Percentiles rank a stretch among this genome's conserved stretches.
Evolutionary conservation across 148 eudicot species (phyloP).

Genomic region (Cornus kousa): DNA sequence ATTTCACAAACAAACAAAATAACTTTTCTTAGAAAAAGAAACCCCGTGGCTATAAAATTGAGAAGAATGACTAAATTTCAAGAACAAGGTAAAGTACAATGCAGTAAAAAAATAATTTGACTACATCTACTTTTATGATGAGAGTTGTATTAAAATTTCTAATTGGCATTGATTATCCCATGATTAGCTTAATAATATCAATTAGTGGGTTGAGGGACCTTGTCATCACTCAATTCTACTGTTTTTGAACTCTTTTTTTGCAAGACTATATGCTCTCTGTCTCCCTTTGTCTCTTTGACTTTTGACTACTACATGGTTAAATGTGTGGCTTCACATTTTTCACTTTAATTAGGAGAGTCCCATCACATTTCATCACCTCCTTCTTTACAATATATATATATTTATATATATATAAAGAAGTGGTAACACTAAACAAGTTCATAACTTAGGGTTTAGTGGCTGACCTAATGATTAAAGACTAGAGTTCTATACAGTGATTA

Average conservation of each 20-base stretch:
- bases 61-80: no score
- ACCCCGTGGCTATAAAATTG: no score
- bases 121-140: no score
- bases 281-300: slow-evolving; percentile 12
- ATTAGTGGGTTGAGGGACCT: slow-evolving; percentile 20
- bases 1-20: no score
- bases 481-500: slow-evolving; percentile 2
- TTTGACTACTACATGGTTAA: slow-evolving; percentile 12
- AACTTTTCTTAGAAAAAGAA: no score
- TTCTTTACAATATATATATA: background rate
- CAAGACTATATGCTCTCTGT: slow-evolving; percentile 3
- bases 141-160: no score
- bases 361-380: background rate
- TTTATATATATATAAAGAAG: background rate
- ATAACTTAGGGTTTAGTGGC: slow-evolving; percentile 13
- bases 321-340: background rate
- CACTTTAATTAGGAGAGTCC: background rate
- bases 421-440: slow-evolving; percentile 2
- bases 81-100: no score
- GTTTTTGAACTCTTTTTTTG: background rate
- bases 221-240: slow-evolving; percentile 10
- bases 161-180: background rate
- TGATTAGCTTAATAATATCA: background rate
- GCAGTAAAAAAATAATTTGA: no score
- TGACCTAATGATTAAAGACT: slow-evolving; percentile 14